Conservation (phyloP, 352 stramenopile species). For the Albugo candida region DNA sequence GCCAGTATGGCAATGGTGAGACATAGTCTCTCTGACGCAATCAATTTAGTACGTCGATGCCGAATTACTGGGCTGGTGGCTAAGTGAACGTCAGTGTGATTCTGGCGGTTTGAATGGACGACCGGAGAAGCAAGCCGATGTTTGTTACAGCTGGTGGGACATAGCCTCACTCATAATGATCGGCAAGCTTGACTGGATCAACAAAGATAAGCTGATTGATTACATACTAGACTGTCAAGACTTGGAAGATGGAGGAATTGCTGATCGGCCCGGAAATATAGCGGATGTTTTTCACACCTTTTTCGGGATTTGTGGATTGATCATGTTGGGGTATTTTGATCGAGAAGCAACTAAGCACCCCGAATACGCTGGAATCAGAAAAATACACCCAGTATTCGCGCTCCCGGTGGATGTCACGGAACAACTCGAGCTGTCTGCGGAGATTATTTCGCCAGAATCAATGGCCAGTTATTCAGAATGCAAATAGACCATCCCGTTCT, state of each 20-base stretch:
- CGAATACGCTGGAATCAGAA: slow-evolving; percentile 46
- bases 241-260: slow-evolving; percentile 93
- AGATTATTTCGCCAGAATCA: slow-evolving; percentile 24
- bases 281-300: slow-evolving; percentile 98
- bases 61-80: slow-evolving; percentile 90
- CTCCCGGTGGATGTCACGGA: slow-evolving; percentile 83
- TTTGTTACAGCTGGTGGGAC: slow-evolving; percentile 99
- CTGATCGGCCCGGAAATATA: slow-evolving; percentile 92
- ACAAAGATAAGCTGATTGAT: slow-evolving; percentile 80
- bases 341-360: slow-evolving; percentile 27
- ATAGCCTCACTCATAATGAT: slow-evolving; percentile 93
- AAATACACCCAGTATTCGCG: slow-evolving; percentile 91
- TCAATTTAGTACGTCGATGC: slow-evolving; percentile 44
- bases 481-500: background rate
- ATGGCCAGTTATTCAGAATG: background rate
- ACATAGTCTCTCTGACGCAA: background rate
- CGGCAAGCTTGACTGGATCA: slow-evolving; percentile 89
- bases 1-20: background rate
- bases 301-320: slow-evolving; percentile 92
- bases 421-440: slow-evolving; percentile 62
- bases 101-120: slow-evolving; percentile 87
- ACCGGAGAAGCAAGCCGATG: slow-evolving; percentile 98
- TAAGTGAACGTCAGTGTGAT: slow-evolving; percentile 96
- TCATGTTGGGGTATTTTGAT: slow-evolving; percentile 87
- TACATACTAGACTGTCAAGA: slow-evolving; percentile 95